Conservation (phyloP, 192 early-diverging fungal species). For the Coemansia sp. region DNA sequence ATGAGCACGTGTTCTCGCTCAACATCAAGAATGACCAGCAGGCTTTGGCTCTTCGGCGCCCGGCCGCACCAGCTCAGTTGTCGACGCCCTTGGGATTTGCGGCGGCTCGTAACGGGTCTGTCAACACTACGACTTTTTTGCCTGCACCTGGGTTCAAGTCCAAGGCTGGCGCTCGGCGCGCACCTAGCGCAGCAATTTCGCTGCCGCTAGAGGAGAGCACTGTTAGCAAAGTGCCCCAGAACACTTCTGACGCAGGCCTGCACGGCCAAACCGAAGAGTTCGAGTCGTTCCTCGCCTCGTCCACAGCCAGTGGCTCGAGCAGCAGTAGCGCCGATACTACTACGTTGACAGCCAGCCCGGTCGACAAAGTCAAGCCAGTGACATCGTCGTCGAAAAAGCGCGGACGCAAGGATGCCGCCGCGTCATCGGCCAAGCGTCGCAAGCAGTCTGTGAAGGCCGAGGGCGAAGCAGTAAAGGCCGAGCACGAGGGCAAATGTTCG, state of each 20-base stretch:
- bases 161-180: slow-evolving; percentile 9
- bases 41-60: not conserved
- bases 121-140: not conserved
- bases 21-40: slow-evolving; percentile 25
- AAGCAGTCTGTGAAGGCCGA: slow-evolving; percentile 8
- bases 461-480: not conserved
- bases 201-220: slow-evolving; percentile 34
- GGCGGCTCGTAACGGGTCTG: slow-evolving; percentile 5
- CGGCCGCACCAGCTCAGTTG: slow-evolving; percentile 1
- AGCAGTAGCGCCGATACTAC: not conserved
- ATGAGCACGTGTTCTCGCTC: slow-evolving; percentile 48
- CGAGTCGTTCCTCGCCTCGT: slow-evolving; percentile 2
- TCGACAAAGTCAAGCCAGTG: not conserved
- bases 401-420: slow-evolving; percentile 13
- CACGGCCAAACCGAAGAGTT: not conserved
- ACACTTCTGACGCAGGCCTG: slow-evolving; percentile 7
- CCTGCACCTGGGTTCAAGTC: not conserved
- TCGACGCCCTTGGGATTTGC: slow-evolving; percentile 10
- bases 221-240: slow-evolving; percentile 29
- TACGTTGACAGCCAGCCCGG: slow-evolving; percentile 21
- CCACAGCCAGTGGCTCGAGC: not conserved
- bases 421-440: slow-evolving; percentile 23
- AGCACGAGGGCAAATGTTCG: slow-evolving; percentile 22
- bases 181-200: slow-evolving; percentile 5
- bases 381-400: slow-evolving; percentile 19